Conservation (phyloP, 2,329 filamentous ascomycete genomes). For the Cladophialophora carrionii region DNA sequence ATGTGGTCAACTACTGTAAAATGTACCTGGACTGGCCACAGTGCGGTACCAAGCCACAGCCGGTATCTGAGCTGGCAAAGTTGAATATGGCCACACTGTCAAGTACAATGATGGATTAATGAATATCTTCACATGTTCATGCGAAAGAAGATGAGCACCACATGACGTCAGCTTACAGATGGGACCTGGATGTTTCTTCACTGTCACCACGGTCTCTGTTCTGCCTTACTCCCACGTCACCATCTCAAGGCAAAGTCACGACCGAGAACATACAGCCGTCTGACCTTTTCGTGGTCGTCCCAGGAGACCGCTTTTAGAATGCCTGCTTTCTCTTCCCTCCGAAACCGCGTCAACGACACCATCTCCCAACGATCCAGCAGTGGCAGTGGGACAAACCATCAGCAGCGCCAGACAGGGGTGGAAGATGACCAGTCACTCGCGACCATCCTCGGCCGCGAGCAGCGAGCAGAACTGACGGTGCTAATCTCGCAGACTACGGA, state of each 20-base stretch:
- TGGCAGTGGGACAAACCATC: not conserved
- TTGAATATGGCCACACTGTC: too few relatives aligned
- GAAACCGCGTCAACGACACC: conserved; percentile 13
- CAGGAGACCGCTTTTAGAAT: not conserved
- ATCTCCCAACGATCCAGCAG: conserved; percentile 9
- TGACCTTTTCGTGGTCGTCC: not conserved
- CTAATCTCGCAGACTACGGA: conserved; percentile 47
- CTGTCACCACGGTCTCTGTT: not conserved
- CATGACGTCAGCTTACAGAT: too few relatives aligned
- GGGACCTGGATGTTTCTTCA: too few relatives aligned
- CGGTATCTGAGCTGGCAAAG: too few relatives aligned
- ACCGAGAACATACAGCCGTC: not conserved
- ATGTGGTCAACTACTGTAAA: not conserved
- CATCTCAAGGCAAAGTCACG: not conserved
- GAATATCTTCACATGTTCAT: too few relatives aligned
- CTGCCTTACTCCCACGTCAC: not conserved
- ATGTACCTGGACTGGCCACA: not conserved
- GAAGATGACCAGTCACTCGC: conserved; percentile 44
- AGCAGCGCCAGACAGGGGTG: conserved; percentile 6
- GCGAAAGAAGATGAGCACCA: too few relatives aligned
- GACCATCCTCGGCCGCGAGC: conserved; percentile 46
- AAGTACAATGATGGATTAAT: too few relatives aligned
- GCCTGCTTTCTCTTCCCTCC: conserved; percentile 12
- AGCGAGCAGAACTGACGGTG: conserved; percentile 48
- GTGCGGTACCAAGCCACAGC: not conserved